A percentile compares a stretch with the other conserved stretches of the same genome.
Evolutionary conservation across 768 basidiomycete genomes (phyloP).

Genomic region (Baorangia bicolor): DNA sequence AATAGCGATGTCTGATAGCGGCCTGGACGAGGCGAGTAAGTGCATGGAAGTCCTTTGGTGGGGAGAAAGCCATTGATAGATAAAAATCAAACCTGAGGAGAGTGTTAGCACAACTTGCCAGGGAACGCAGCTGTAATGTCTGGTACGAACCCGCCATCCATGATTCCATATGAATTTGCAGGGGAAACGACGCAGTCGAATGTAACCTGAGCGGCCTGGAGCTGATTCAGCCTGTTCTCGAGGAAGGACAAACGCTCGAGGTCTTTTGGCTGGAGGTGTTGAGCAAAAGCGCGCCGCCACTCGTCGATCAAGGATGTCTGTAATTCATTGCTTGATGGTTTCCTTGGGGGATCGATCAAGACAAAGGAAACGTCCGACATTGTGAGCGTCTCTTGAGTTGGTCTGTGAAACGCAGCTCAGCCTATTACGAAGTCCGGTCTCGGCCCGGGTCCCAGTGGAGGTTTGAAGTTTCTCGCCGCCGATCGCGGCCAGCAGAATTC

Average conservation of each 20-base stretch:
- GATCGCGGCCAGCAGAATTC: no score
- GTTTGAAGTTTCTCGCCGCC: no score
- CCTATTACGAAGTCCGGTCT: no score
- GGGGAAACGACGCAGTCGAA: conserved; percentile 10
- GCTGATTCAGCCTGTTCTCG: neutral
- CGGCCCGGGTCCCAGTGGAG: no score
- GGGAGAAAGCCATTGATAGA: conserved; percentile 1
- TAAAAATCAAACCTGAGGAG: neutral
- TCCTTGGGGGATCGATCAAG: neutral
- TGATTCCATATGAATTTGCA: conserved; percentile 8
- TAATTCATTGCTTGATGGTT: neutral
- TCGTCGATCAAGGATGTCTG: neutral
- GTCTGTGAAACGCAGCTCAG: no score
- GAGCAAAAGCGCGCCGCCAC: neutral
- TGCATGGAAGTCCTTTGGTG: neutral
- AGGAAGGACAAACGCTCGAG: conserved; percentile 4
- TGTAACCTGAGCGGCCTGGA: neutral
- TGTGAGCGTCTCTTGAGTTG: no score
- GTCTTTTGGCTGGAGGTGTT: conserved; percentile 1
- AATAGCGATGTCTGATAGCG: conserved; percentile 2
- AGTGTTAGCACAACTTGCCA: neutral
- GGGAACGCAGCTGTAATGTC: neutral
- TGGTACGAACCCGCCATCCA: conserved; percentile 7
- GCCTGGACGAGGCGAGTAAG: conserved; percentile 3
- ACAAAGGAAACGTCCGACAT: conserved; percentile 1